Conservation (phyloP, 169 alveolate genomes). For the Plasmodium yoelii region DNA sequence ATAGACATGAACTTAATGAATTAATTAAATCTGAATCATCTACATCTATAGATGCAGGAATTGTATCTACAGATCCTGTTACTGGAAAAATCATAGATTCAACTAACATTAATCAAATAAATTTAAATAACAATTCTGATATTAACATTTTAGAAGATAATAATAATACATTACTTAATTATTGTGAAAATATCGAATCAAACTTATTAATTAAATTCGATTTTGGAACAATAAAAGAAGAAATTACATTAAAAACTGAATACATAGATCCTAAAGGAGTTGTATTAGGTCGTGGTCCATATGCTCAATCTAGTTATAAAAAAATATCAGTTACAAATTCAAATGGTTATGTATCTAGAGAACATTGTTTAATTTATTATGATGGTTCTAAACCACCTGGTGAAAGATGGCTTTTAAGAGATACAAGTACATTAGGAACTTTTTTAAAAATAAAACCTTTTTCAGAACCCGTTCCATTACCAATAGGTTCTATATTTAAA, state of each 20-base stretch:
- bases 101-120: constrained; percentile 3
- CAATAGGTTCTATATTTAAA: constrained; percentile 86
- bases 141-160: constrained; percentile 14
- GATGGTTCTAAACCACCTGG: constrained; percentile 87
- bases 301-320: constrained; percentile 82
- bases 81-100: constrained; percentile 14
- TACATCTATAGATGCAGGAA: neutral
- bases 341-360: constrained; percentile 92
- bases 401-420: constrained; percentile 89
- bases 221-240: constrained; percentile 61
- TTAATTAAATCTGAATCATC: constrained; percentile 30
- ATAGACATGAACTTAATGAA: constrained; percentile 71
- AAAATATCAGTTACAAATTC: constrained; percentile 87
- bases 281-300: constrained; percentile 90
- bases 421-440: constrained; percentile 91
- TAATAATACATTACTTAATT: constrained; percentile 4
- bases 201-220: constrained; percentile 59
- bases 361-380: constrained; percentile 91
- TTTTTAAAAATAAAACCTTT: constrained; percentile 89
- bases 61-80: too few species aligned
- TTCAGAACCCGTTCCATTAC: constrained; percentile 86
- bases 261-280: constrained; percentile 89
- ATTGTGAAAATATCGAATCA: constrained; percentile 54
- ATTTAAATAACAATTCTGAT: constrained; percentile 21
- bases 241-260: constrained; percentile 75